Percentiles rank a stretch among this genome's conserved stretches.
Evolutionary conservation across 306 rosid genomes (phyloP).

Genomic region (Ormosia emarginata): DNA sequence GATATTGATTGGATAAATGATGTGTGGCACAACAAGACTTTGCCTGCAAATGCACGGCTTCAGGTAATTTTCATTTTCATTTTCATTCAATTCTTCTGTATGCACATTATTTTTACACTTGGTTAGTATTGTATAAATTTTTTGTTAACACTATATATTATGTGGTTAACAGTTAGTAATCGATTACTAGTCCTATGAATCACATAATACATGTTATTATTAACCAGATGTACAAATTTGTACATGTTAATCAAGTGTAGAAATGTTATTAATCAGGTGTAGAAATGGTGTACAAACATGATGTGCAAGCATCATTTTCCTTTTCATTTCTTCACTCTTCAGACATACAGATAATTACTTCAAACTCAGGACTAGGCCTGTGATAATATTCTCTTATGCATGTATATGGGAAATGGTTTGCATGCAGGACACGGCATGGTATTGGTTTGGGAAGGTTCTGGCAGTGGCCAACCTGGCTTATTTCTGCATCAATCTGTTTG

Average conservation of each 20-base stretch:
- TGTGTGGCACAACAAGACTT: slow-evolving; percentile 66
- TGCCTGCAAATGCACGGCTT: slow-evolving; percentile 56
- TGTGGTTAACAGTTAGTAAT: not conserved
- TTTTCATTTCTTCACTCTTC: not conserved
- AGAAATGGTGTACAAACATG: not conserved
- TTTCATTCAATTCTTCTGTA: not conserved
- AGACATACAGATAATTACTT: not conserved
- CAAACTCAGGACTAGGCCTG: not conserved
- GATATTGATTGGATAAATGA: slow-evolving; percentile 65
- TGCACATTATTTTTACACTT: not conserved
- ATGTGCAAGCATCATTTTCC: not conserved
- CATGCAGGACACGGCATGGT: slow-evolving; percentile 64
- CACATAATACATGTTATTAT: too few relatives aligned
- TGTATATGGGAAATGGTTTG: not conserved
- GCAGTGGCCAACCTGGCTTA: slow-evolving; percentile 54
- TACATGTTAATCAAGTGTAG: too few relatives aligned
- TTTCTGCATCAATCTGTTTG: slow-evolving; percentile 61
- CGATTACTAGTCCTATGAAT: too few relatives aligned
- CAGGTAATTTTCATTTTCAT: slow-evolving; percentile 39
- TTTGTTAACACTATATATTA: too few relatives aligned
- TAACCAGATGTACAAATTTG: too few relatives aligned
- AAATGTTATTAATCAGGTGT: too few relatives aligned
- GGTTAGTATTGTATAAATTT: too few relatives aligned
- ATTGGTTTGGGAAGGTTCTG: slow-evolving; percentile 72
- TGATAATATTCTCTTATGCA: not conserved